Percentiles rank a stretch among this genome's conserved stretches.
These are phyloP conservation scores for Suillus alpinus DNA, from an alignment of 768 basidiomycete genomes.

Conservation along the genomic window DNA sequence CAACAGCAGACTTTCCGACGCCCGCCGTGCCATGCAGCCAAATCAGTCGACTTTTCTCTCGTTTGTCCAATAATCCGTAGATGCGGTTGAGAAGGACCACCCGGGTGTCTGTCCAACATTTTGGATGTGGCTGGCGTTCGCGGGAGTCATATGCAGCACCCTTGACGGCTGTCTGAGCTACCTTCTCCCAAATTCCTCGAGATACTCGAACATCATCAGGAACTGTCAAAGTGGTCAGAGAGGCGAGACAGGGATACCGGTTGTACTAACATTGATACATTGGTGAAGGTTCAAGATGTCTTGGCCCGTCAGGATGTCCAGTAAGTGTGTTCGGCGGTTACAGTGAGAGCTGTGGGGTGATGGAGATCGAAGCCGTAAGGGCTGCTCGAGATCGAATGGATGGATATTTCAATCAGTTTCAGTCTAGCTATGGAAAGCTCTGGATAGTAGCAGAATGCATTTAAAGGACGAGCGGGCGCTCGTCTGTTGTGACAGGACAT, in stretches of 20 bases:
- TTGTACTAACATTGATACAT: background rate
- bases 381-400: no score
- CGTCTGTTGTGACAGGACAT: no score
- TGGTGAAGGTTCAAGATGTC: no score
- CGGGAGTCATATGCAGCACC: background rate
- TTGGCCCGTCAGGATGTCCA: no score
- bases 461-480: no score
- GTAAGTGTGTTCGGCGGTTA: no score
- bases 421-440: no score
- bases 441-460: no score
- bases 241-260: background rate
- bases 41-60: background rate
- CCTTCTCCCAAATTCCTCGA: background rate
- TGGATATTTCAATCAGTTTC: no score
- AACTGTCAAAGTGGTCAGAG: background rate
- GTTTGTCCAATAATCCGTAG: background rate
- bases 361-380: no score
- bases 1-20: background rate
- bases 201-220: background rate
- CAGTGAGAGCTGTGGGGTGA: no score
- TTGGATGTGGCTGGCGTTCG: background rate
- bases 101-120: background rate
- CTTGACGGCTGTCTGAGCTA: background rate
- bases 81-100: background rate
- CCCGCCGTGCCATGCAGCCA: background rate